These are phyloP conservation scores for Escovopsis weberi DNA, from an alignment of 2,329 filamentous ascomycete genomes.

Conservation along the genomic window DNA sequence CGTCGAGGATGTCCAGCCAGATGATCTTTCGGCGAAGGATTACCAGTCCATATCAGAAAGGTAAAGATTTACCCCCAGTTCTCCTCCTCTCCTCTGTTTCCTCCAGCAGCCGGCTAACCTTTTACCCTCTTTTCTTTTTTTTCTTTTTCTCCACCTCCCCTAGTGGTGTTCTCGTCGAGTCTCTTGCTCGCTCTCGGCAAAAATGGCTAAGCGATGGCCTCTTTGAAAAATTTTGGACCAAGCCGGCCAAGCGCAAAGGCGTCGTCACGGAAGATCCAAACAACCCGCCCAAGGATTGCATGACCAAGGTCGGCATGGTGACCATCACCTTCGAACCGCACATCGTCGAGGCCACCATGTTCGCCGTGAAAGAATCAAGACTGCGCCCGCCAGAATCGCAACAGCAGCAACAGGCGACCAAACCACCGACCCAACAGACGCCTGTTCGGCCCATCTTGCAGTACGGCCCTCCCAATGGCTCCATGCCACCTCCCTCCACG, in stretches of 20 bases:
- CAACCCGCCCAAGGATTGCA: constrained; percentile 55
- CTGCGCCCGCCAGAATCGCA: constrained; percentile 14
- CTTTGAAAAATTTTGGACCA: constrained; percentile 67
- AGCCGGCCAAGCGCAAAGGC: constrained; percentile 54
- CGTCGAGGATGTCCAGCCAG: constrained; percentile 50
- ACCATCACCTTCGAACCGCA: constrained; percentile 69
- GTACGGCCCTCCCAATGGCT: constrained; percentile 49
- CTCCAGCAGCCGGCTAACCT: neutral
- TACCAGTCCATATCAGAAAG: constrained; percentile 64
- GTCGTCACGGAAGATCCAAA: constrained; percentile 47
- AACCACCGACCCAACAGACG: constrained; percentile 7
- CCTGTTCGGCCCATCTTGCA: constrained; percentile 42
- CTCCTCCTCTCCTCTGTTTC: constrained; percentile 1
- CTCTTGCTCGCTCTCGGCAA: constrained; percentile 56
- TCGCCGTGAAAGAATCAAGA: constrained; percentile 51
- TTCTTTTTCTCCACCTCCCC: neutral
- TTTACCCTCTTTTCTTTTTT: neutral
- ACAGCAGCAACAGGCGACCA: constrained; percentile 12
- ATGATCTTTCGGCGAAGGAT: constrained; percentile 46
- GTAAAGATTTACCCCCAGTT: constrained; percentile 21
- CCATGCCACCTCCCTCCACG: constrained; percentile 39
- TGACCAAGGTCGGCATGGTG: constrained; percentile 58
- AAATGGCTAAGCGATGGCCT: constrained; percentile 59
- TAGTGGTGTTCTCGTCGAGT: constrained; percentile 62
- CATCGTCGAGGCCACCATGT: constrained; percentile 63